Conservation (phyloP, 2,329 filamentous ascomycete species). For the Exophiala spinifera region DNA sequence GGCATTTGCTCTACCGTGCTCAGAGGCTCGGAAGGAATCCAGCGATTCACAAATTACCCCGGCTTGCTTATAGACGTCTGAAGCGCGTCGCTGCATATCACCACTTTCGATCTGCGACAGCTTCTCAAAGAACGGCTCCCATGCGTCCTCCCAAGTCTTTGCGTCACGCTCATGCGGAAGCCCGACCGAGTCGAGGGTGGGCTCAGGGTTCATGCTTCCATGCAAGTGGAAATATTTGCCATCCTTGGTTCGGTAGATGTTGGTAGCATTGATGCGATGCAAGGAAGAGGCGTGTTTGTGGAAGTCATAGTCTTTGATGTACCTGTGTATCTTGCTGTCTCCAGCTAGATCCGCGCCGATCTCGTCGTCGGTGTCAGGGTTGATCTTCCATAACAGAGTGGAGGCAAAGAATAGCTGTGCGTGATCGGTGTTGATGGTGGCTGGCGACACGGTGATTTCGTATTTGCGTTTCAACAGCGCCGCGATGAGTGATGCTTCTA, state of each 20-base stretch:
- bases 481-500: constrained; percentile 49
- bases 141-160: constrained; percentile 29
- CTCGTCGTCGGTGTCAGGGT: constrained; percentile 32
- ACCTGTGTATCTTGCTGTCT: constrained; percentile 9
- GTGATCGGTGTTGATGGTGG: constrained; percentile 50
- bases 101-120: constrained; percentile 33
- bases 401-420: constrained; percentile 47
- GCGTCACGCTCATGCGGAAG: constrained; percentile 34
- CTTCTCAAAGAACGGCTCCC: constrained; percentile 35
- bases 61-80: constrained; percentile 39
- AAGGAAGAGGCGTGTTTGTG: constrained; percentile 44
- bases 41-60: constrained; percentile 39
- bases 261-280: constrained; percentile 29
- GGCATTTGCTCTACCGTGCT: constrained; percentile 43
- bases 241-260: constrained; percentile 47
- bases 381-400: constrained; percentile 35
- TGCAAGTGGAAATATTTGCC: constrained; percentile 48
- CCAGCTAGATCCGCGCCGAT: too few relatives aligned
- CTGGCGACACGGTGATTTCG: constrained; percentile 36
- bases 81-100: constrained; percentile 25
- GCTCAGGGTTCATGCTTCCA: constrained; percentile 46
- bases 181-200: constrained; percentile 38
- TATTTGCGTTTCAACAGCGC: constrained; percentile 49
- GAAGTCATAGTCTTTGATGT: constrained; percentile 59
- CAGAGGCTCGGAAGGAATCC: constrained; percentile 38